A percentile compares a stretch with the other conserved stretches of the same genome.
Evolutionary conservation across 176 grass and related monocot genomes (phyloP).

Genomic region (Secale cereale): DNA sequence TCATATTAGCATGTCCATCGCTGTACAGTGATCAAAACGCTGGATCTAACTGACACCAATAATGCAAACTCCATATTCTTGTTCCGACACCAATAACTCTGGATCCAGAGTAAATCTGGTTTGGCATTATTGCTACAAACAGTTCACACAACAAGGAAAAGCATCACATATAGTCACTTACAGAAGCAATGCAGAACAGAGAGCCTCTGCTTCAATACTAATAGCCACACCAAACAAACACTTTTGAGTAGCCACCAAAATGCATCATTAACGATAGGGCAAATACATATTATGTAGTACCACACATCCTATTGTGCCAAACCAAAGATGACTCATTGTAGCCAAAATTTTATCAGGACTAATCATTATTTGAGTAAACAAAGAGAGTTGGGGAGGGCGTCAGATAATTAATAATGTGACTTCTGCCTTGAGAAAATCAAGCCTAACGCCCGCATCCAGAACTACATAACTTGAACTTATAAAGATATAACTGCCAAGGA

Average conservation of each 20-base stretch:
- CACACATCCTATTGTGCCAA: too few relatives aligned
- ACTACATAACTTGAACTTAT: neutral
- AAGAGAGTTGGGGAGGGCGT: neutral
- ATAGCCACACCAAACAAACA: neutral
- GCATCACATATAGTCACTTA: neutral
- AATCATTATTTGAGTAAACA: neutral
- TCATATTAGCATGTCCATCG: neutral
- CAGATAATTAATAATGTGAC: neutral
- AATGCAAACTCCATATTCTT: neutral
- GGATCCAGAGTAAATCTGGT: too few relatives aligned
- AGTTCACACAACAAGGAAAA: neutral
- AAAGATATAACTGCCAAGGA: too few relatives aligned
- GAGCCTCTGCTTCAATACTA: neutral
- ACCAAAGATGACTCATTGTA: too few relatives aligned
- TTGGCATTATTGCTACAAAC: neutral
- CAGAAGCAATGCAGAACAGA: neutral
- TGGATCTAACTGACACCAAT: too few relatives aligned
- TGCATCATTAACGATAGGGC: neutral
- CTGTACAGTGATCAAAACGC: neutral
- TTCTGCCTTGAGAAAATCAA: neutral
- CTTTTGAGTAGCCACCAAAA: neutral
- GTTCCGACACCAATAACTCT: too few relatives aligned
- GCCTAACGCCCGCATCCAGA: neutral
- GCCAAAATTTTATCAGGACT: neutral
- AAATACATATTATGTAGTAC: neutral